A percentile compares a stretch with the other conserved stretches of the same genome.
These are phyloP conservation scores for Salvia hispanica DNA, from an alignment of 257 asterid species.

Conservation along the genomic window DNA sequence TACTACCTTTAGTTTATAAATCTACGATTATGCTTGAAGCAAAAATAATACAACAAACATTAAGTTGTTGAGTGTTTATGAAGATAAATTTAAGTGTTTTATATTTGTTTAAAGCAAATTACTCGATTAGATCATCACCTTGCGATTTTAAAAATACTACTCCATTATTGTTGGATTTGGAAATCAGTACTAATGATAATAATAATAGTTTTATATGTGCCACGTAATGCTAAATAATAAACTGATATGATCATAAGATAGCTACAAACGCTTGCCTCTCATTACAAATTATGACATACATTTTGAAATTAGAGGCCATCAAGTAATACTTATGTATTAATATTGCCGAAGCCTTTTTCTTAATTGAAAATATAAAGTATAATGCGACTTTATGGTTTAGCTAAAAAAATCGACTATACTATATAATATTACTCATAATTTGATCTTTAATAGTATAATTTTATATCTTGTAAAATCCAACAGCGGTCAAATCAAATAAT, in stretches of 20 bases:
- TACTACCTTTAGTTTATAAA: neutral
- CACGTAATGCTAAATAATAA: neutral
- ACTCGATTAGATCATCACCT: neutral
- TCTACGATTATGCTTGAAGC: conserved; percentile 21
- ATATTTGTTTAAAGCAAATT: neutral
- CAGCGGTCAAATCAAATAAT: no score
- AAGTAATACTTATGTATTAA: no score
- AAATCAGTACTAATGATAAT: neutral
- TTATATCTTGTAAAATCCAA: no score
- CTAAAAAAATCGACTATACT: no score
- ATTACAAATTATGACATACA: conserved; percentile 7
- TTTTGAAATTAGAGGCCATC: neutral
- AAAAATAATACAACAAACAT: conserved; percentile 2
- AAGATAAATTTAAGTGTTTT: neutral
- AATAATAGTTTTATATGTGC: neutral
- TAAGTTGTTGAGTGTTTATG: conserved; percentile 14
- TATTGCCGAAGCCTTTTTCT: no score
- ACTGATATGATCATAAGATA: neutral
- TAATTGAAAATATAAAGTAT: no score
- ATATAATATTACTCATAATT: no score
- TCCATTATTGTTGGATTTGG: neutral
- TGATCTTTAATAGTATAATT: no score
- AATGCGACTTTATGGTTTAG: no score
- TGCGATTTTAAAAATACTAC: neutral
- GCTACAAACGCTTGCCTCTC: neutral